A percentile compares a stretch with the other conserved stretches of the same genome.
phyloP scores from a whole-genome alignment of 805 yeast genomes.

The Candida xiaguanensis region DNA sequence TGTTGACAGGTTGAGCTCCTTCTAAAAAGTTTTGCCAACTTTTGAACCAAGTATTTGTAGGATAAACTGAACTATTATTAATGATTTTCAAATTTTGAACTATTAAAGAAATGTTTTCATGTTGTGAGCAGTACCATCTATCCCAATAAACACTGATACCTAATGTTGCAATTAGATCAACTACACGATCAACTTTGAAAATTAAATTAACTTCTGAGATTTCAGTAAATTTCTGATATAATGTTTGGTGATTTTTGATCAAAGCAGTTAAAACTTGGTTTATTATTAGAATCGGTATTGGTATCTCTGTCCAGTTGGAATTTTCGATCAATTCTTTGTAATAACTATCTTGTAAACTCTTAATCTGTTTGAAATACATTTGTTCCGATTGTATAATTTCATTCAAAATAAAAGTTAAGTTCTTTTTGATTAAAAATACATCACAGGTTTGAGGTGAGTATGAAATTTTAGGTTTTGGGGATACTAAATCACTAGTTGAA shows the following conservation, averaged over 20 bases:
- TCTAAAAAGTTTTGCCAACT: slow-evolving; percentile 38
- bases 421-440: slow-evolving; percentile 5
- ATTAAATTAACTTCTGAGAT: background rate
- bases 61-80: background rate
- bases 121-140: slow-evolving; percentile 19
- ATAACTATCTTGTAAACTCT: slow-evolving; percentile 41
- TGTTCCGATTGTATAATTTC: slow-evolving; percentile 50
- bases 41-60: slow-evolving; percentile 16
- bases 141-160: slow-evolving; percentile 19
- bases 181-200: background rate
- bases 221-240: slow-evolving; percentile 16
- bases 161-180: slow-evolving; percentile 9
- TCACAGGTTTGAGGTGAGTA: slow-evolving; percentile 16
- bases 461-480: slow-evolving; percentile 19
- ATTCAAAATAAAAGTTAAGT: slow-evolving; percentile 26
- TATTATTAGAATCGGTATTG: slow-evolving; percentile 16
- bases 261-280: slow-evolving; percentile 13
- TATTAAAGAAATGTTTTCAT: slow-evolving; percentile 29
- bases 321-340: slow-evolving; percentile 32
- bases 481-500: slow-evolving; percentile 7
- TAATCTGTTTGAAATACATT: slow-evolving; percentile 43
- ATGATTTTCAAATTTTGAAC: slow-evolving; percentile 4
- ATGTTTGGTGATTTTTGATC: slow-evolving; percentile 21
- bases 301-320: slow-evolving; percentile 21
- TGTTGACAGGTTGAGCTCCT: slow-evolving; percentile 35